Conservation (phyloP, 768 basidiomycete species). For the Boletus rubescentipes region DNA sequence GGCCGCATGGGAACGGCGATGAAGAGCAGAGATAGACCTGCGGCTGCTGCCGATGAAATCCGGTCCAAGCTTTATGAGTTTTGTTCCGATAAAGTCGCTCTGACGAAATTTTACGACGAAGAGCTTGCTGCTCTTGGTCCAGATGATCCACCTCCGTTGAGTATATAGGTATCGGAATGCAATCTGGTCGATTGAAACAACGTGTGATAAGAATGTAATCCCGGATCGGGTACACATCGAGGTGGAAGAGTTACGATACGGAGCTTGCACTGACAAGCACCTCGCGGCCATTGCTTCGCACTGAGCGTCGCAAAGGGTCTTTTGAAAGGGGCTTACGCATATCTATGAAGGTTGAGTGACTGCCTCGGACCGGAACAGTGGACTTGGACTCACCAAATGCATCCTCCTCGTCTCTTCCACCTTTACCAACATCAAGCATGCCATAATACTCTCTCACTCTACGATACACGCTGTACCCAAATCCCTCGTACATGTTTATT, state of each 20-base stretch:
- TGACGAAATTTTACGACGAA: slow-evolving; percentile 74
- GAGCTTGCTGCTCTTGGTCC: slow-evolving; percentile 54
- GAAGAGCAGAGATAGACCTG: slow-evolving; percentile 56
- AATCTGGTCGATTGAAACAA: slow-evolving; percentile 6
- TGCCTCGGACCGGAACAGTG: background rate
- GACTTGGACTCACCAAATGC: slow-evolving; percentile 73
- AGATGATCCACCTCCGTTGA: slow-evolving; percentile 44
- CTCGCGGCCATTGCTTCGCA: slow-evolving; percentile 70
- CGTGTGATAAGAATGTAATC: slow-evolving; percentile 6
- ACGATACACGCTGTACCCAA: slow-evolving; percentile 92
- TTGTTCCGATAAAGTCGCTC: slow-evolving; percentile 54
- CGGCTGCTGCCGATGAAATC: slow-evolving; percentile 60
- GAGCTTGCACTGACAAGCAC: slow-evolving; percentile 53
- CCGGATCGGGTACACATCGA: slow-evolving; percentile 7
- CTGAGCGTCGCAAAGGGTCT: slow-evolving; percentile 60
- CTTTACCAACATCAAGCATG: slow-evolving; percentile 69
- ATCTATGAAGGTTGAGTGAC: slow-evolving; percentile 32
- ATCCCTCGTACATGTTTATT: slow-evolving; percentile 86
- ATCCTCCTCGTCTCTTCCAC: slow-evolving; percentile 83
- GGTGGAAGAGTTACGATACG: slow-evolving; percentile 32
- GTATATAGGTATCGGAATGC: slow-evolving; percentile 31
- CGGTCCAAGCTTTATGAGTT: slow-evolving; percentile 60
- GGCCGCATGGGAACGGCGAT: slow-evolving; percentile 57
- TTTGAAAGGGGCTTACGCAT: slow-evolving; percentile 75
- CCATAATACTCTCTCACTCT: slow-evolving; percentile 91